Base-by-base conservation (phyloP, 1,139 yeast species). In the Wickerhamomyces sp. region DNA sequence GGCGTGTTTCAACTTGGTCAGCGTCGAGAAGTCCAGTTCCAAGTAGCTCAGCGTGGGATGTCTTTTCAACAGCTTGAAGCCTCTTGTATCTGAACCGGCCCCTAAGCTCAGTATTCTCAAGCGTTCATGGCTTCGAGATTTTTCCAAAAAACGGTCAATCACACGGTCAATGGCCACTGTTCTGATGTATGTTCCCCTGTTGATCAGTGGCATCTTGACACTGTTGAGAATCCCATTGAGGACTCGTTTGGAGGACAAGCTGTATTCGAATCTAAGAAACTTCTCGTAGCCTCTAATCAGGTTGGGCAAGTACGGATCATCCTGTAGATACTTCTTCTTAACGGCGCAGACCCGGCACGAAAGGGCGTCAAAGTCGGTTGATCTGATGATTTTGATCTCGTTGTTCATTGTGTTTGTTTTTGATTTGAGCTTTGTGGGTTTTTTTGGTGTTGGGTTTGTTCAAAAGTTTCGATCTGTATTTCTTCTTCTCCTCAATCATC, bases 21-120 rank as follows among this genome's bases (percentile, higher is more conserved):
- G 73, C 19, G 69, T 78, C 2, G 71, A 67, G 51, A 85, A 89
- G 57, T 91, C 98, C 17, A 87, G 54, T 55, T 91, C 98, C 35
- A 80, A 68, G 52, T 78, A 82, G 4, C 58, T 55, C 13, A 57
- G 46, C 38, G 47, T 21, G 4, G 49, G 32, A 15, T 42, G 22
- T 21, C 41, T 20, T 3, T 36, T 48, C 30, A 84, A 55, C 3
- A 77, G 38, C 6, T 64, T 57, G 51, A 86, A 85, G 6, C 75
- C 70, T 40, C 97, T 60, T 1, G 96, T 79, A 57, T 91, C 98
- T n/a, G 94, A 84, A 1, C 98, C 98, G n/a, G 96, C 86, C 0
- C 98, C 98, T 16, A 91, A 59, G 5, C 93, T 87, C 0, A 91
- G 60, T 10, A 91, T 72, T 54, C 88, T 95, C 31, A 75, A 62